Evolutionary conservation across 2,329 filamentous ascomycete species (phyloP).

Genomic region (Colletotrichum zoysiae): DNA sequence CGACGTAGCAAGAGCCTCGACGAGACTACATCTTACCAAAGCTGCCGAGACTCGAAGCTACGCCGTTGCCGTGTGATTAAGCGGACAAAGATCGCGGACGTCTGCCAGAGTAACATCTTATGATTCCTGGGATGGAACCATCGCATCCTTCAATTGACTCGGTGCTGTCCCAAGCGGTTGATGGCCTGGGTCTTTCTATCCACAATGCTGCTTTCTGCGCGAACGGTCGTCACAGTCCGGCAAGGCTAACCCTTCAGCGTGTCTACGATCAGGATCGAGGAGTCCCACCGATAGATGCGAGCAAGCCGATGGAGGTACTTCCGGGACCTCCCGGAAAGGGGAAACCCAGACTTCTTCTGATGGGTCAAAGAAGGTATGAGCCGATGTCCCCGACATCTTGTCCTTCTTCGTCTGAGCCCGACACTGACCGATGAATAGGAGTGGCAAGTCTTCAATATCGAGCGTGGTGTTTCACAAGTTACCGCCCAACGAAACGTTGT

Average conservation of each 20-base stretch:
- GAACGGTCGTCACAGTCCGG: conserved; percentile 63
- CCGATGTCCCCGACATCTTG: conserved; percentile 11
- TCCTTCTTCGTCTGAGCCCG: neutral
- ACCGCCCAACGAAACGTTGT: conserved; percentile 93
- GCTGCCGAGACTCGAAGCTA: neutral
- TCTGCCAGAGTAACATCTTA: neutral
- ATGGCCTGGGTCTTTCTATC: conserved; percentile 29
- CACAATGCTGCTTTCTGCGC: conserved; percentile 50
- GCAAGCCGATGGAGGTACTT: conserved; percentile 58
- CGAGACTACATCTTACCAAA: neutral
- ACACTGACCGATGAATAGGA: conserved; percentile 66
- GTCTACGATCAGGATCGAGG: conserved; percentile 71
- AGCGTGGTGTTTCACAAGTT: conserved; percentile 99
- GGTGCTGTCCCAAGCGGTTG: conserved; percentile 40
- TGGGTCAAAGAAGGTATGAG: conserved; percentile 91
- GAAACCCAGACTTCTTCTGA: conserved; percentile 89
- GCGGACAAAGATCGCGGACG: too few species aligned
- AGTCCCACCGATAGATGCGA: conserved; percentile 61
- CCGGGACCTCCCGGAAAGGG: conserved; percentile 65
- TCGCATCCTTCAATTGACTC: conserved; percentile 24
- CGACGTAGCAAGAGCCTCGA: neutral
- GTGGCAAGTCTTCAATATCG: conserved; percentile 97
- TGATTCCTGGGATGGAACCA: conserved; percentile 14
- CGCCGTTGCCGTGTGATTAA: too few species aligned
- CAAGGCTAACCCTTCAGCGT: conserved; percentile 73